Base-by-base conservation (phyloP, 352 stramenopile genomes). In the Phytophthora pseudosyringae region DNA sequence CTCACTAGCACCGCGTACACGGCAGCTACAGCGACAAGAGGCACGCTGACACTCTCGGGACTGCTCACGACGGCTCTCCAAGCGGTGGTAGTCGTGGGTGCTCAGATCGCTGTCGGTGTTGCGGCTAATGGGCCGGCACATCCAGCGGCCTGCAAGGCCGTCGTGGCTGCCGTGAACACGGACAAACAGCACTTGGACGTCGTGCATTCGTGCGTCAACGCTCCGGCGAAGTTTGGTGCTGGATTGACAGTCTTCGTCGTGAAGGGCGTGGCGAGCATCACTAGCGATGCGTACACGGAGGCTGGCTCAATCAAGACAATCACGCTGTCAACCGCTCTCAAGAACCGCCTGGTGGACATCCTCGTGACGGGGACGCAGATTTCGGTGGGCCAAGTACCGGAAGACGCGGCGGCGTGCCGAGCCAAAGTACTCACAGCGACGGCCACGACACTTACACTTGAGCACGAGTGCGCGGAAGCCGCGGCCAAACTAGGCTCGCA, bases 11-110 rank as follows among this genome's bases (percentile, higher is more conserved):
- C 57, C 0, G 54, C 57, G 0, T 94, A 83, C 58, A 51, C 25
- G 8, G 44, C 18, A 10, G 15, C 44, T 43, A 70, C 39, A 43
- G 33, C 4, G 33, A 28, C 21, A 11, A 65, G 64, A 0, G 54
- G 54, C 4, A 51, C 67, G 0, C 56, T 95, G 12, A 91, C 78
- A 5, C 57, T 92, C 3, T 78, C 76, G 8, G 16, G 47, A 4
- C n/a, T 67, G 6, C 51, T 93, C 3, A 76, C 58, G 0, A 21
- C 38, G 2, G 40, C 59, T 1, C 52, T 83, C 28, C 29, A 73
- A 8, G 54, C 38, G 16, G 45, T 77, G 9, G 57, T 91, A 26
- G 47, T 89, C 0, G 55, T 43, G 0, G 59, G 64, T 0, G 81
- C 71, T 0, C 61, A 78, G 12, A 59, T 92, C 4, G 85, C 81